These are phyloP conservation scores for Daucus carota DNA, from an alignment of 129 eudicot species.

Conservation along the genomic window DNA sequence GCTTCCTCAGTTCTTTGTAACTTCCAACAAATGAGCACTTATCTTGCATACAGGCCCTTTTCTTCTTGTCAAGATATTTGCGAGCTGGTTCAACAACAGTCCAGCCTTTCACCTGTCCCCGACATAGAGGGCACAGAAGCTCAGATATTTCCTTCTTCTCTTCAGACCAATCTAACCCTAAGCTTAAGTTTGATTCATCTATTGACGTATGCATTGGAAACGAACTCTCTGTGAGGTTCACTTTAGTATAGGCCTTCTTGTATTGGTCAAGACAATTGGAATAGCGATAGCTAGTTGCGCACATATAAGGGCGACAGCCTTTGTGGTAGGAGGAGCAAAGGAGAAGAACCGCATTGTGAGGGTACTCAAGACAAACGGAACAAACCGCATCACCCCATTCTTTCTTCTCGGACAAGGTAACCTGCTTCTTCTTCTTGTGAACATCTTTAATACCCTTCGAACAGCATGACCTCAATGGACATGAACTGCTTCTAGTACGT, in stretches of 20 bases:
- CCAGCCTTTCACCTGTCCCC: constrained; percentile 70
- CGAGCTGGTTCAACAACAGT: constrained; percentile 53
- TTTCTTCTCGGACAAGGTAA: constrained; percentile 32
- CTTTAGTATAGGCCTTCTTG: constrained; percentile 53
- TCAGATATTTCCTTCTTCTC: constrained; percentile 18
- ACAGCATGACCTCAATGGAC: constrained; percentile 29
- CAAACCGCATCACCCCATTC: constrained; percentile 49
- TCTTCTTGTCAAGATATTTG: constrained; percentile 37
- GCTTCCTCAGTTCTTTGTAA: constrained; percentile 41
- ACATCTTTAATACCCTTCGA: constrained; percentile 28
- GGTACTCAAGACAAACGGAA: constrained; percentile 46
- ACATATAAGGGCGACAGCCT: constrained; percentile 54
- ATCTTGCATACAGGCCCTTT: constrained; percentile 50
- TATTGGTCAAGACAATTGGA: constrained; percentile 55
- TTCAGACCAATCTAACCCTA: constrained; percentile 12
- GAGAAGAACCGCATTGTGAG: constrained; percentile 51
- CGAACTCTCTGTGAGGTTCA: constrained; percentile 11
- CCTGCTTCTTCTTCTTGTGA: constrained; percentile 24
- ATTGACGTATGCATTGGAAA: constrained; percentile 8
- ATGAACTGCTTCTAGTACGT: constrained; percentile 18
- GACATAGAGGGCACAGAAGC: constrained; percentile 56
- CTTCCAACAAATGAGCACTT: constrained; percentile 46
- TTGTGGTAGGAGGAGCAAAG: constrained; percentile 42
- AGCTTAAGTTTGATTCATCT: constrained; percentile 20
- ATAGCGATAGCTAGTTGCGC: constrained; percentile 41